Conservation (phyloP, 805 yeast genomes). For the Nakazawaea holstii region DNA sequence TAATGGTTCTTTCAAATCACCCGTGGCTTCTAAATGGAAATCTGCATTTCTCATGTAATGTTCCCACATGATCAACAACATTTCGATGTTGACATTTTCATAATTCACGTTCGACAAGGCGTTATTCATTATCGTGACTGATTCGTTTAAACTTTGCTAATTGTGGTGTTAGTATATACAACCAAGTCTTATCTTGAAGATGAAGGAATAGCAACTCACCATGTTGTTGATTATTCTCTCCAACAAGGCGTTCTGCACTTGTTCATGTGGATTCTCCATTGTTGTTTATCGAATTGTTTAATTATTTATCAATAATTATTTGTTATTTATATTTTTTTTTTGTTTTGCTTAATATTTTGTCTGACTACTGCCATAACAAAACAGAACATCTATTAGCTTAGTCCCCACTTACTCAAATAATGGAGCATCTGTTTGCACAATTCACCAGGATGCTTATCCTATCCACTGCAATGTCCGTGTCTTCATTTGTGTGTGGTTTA, state of each 20-base stretch:
- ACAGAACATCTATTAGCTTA: too few species aligned
- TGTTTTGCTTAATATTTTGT: too few species aligned
- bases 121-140: slow-evolving; percentile 58
- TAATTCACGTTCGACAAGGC: slow-evolving; percentile 56
- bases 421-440: background rate
- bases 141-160: slow-evolving; percentile 67
- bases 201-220: slow-evolving; percentile 36
- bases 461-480: slow-evolving; percentile 9
- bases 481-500: slow-evolving; percentile 24
- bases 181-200: too few species aligned
- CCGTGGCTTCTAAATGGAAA: slow-evolving; percentile 63
- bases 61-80: slow-evolving; percentile 75
- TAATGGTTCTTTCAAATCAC: slow-evolving; percentile 52
- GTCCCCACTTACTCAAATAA: too few species aligned
- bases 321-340: too few species aligned
- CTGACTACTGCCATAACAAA: too few species aligned
- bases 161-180: slow-evolving; percentile 7
- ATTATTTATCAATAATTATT: background rate
- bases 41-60: slow-evolving; percentile 66
- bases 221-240: slow-evolving; percentile 74
- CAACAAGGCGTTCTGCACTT: slow-evolving; percentile 68
- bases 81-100: slow-evolving; percentile 63
- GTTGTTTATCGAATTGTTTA: slow-evolving; percentile 4
- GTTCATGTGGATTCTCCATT: slow-evolving; percentile 87
- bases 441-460: slow-evolving; percentile 8